A percentile compares a stretch with the other conserved stretches of the same genome.
phyloP scores from a whole-genome alignment of 345 rosid species.

The Pistacia vera region DNA sequence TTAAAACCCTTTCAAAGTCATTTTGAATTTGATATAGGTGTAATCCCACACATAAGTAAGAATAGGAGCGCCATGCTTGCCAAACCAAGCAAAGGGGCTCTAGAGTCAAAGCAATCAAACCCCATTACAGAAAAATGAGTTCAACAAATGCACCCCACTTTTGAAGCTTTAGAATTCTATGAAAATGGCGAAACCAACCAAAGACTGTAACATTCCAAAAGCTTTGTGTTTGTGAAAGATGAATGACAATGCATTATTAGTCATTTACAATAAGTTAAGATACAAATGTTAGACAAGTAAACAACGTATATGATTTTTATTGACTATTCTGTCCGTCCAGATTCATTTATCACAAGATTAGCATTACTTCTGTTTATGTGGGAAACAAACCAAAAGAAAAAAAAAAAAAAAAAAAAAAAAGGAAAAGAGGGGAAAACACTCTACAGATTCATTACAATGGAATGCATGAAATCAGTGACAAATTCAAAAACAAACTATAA shows the following conservation, averaged over 20 bases:
- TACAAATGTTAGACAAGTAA: not conserved
- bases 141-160: too few species aligned
- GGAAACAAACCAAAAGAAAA: not conserved
- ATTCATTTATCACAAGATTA: not conserved
- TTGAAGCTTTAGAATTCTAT: too few species aligned
- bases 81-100: not conserved
- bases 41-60: too few species aligned
- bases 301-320: not conserved
- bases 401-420: too few species aligned
- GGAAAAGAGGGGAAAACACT: constrained; percentile 12
- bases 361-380: not conserved
- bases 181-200: too few species aligned
- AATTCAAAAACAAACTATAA: not conserved
- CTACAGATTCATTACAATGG: constrained; percentile 21
- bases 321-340: not conserved
- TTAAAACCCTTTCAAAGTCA: not conserved
- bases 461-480: constrained; percentile 7
- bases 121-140: too few species aligned
- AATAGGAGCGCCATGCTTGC: not conserved
- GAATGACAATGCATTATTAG: too few species aligned
- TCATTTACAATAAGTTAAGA: not conserved
- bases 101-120: too few species aligned
- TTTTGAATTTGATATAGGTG: too few species aligned
- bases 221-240: too few species aligned
- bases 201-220: too few species aligned